Evolutionary conservation across 495 filamentous ascomycete genomes (phyloP), one percentile per base, ranked within the genome.

Genomic region (Bathelium albidoporum): DNA sequence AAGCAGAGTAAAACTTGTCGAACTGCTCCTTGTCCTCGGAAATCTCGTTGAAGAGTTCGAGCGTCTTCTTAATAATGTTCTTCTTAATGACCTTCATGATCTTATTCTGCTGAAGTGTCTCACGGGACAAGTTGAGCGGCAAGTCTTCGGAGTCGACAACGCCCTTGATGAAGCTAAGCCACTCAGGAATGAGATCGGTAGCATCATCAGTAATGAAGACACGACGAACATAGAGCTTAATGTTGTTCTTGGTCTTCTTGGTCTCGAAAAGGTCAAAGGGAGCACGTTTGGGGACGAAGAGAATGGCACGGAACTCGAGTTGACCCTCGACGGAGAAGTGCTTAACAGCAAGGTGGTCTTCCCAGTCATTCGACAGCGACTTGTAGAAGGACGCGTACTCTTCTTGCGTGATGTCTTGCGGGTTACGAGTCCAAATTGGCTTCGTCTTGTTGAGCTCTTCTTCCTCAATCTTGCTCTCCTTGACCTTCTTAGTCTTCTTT

Each of bases 71-170:
- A 83, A 98, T 91, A 65, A 98, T 94, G 87, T 98, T 98, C 91
- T 98, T 98, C 83, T 90, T 92, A 86, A 98, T 98, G 74, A 98
- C 94, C 87, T 98, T 98, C 94, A 98, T 96, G 83, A 98, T 98
- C 90, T 97, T 97, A 88, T 97, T 97, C 83, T 97, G 95, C 81
- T 98, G 94, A 58, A 98, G 90, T 64, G 95, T 97, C 86, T 98
- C 94, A 87, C 94, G 95, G 76, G 95, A 97, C 79, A 98, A 79
- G 85, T 98, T 98, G 72, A 98, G 86, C 65, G 94, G 94, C 39
- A 98, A 88, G 80, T 98, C 94, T 84, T 98, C 94, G 66, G 94
- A 98, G 81, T 98, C 94, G 74, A 98, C 95, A 71, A 98, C 94
- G 83, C 94, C 94, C 89, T 97, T 97, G 84, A 98, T 78, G 81